These are phyloP conservation scores for Haberlea rhodopensis DNA, from an alignment of 257 asterid genomes.

Conservation along the genomic window DNA sequence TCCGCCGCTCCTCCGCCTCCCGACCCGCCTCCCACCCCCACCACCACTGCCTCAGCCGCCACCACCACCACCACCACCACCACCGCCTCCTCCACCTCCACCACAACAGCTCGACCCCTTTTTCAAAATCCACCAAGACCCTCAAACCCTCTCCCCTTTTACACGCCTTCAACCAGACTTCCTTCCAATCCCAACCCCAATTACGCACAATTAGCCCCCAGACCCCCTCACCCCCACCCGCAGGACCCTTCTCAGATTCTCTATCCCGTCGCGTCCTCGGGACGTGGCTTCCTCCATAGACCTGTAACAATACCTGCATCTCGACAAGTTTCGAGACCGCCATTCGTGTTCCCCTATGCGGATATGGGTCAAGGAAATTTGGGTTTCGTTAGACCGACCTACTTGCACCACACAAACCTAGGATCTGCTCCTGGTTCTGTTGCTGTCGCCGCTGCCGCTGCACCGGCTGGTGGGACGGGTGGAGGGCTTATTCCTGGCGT, in stretches of 20 bases:
- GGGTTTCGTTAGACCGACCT: constrained; percentile 41
- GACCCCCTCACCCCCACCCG: constrained; percentile 34
- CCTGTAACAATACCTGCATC: constrained; percentile 40
- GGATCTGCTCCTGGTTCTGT: constrained; percentile 38
- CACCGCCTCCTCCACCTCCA: constrained; percentile 27
- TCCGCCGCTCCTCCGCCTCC: constrained; percentile 58
- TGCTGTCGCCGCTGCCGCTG: constrained; percentile 27
- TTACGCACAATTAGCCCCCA: constrained; percentile 56
- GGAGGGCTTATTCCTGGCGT: constrained; percentile 43
- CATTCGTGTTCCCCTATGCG: constrained; percentile 44
- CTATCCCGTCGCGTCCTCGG: constrained; percentile 65
- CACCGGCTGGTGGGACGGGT: constrained; percentile 11
- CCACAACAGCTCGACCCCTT: constrained; percentile 34
- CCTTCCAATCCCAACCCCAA: constrained; percentile 56
- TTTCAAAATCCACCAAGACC: constrained; percentile 38
- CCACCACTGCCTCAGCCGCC: constrained; percentile 20
- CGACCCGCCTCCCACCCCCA: constrained; percentile 31
- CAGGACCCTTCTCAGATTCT: constrained; percentile 48
- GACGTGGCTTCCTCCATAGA: constrained; percentile 55
- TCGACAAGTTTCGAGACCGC: constrained; percentile 42
- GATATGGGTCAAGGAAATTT: constrained; percentile 49
- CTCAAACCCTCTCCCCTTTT: constrained; percentile 37
- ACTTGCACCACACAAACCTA: constrained; percentile 40
- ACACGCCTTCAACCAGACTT: constrained; percentile 38
- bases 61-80: constrained; percentile 29